Evolutionary conservation across 495 filamentous ascomycete species (phyloP).

Genomic region (Podospora appendiculata): DNA sequence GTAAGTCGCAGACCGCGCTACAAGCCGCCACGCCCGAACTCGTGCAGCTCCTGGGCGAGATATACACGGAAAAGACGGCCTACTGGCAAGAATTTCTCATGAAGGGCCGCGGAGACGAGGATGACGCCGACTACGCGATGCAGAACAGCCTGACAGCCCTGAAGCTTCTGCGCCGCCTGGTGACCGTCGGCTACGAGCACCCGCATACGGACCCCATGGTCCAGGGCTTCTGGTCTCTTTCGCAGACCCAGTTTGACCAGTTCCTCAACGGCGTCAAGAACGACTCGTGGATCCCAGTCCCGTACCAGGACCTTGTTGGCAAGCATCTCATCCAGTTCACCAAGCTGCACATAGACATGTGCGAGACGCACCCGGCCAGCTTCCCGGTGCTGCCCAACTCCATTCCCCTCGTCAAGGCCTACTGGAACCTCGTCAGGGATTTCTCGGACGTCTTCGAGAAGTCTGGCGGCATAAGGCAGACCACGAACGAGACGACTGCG

Average conservation of each 20-base stretch:
- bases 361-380: constrained; percentile 61
- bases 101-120: constrained; percentile 42
- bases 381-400: constrained; percentile 77
- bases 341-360: constrained; percentile 86
- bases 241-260: constrained; percentile 61
- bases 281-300: constrained; percentile 38
- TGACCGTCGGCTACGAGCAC: constrained; percentile 74
- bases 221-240: constrained; percentile 65
- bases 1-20: constrained; percentile 59
- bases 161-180: constrained; percentile 70
- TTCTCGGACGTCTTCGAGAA: constrained; percentile 64
- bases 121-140: constrained; percentile 51
- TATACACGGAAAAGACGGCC: constrained; percentile 70
- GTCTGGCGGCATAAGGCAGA: constrained; percentile 40
- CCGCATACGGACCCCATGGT: constrained; percentile 72
- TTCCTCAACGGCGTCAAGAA: constrained; percentile 49
- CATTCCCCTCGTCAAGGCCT: constrained; percentile 62
- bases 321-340: constrained; percentile 84
- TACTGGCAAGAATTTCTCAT: constrained; percentile 58
- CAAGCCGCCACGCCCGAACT: constrained; percentile 73
- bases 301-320: constrained; percentile 50
- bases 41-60: constrained; percentile 62
- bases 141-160: constrained; percentile 70
- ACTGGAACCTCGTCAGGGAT: constrained; percentile 71
- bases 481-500: constrained; percentile 34